These are phyloP conservation scores for Aspergillus bombycis DNA, from an alignment of 2,329 filamentous ascomycete species.

Conservation along the genomic window DNA sequence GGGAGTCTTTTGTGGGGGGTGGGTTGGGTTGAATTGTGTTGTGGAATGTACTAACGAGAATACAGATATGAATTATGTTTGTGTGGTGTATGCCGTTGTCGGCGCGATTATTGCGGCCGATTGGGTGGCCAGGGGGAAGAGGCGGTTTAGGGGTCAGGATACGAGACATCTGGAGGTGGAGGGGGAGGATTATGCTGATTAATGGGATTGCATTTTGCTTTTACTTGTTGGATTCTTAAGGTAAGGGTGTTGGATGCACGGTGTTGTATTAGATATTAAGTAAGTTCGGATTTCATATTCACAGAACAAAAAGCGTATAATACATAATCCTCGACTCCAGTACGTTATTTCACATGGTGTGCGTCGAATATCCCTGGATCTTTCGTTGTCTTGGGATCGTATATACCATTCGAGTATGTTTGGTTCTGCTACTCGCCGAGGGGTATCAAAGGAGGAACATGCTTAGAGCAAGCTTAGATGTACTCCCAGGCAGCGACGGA, in stretches of 20 bases:
- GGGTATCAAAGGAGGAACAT: no score
- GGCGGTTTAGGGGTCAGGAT: constrained; percentile 31
- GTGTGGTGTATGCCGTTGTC: constrained; percentile 32
- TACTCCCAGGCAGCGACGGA: constrained; percentile 43
- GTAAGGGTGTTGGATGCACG: not conserved
- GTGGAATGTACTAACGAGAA: not conserved
- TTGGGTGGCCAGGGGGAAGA: constrained; percentile 34
- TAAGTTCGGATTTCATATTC: not conserved
- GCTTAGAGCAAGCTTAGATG: constrained; percentile 25
- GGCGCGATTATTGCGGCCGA: constrained; percentile 35
- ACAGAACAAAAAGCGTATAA: not conserved
- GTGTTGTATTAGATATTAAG: not conserved
- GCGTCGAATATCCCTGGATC: not conserved
- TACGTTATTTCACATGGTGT: not conserved
- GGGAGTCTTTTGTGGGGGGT: not conserved
- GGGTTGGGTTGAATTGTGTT: no score
- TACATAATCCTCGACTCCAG: not conserved
- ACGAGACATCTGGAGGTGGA: constrained; percentile 8
- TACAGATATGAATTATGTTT: constrained; percentile 44
- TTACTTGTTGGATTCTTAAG: not conserved
- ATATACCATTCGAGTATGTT: not conserved
- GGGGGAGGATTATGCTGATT: not conserved
- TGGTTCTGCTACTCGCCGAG: no score
- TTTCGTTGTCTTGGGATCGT: not conserved
- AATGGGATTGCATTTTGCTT: not conserved